phyloP scores from a whole-genome alignment of 1,139 yeast genomes.

The Zhuliangozyma blackwelliae region DNA sequence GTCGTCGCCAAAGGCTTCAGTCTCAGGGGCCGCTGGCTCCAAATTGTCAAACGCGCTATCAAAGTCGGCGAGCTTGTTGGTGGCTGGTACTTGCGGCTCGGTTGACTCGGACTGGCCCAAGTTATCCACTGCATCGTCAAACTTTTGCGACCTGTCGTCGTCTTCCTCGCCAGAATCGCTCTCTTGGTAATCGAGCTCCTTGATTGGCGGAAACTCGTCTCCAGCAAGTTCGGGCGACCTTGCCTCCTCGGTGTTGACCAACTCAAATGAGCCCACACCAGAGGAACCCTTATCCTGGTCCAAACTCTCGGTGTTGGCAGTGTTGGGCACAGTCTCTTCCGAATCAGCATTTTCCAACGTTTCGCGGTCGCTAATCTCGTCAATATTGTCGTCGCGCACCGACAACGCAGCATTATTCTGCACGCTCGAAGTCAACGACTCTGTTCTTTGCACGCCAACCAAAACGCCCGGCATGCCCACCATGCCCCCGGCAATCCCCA shows the following conservation, averaged over 20 bases:
- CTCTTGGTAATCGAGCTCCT: slow-evolving; percentile 59
- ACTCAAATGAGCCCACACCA: slow-evolving; percentile 49
- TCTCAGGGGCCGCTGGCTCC: slow-evolving; percentile 34
- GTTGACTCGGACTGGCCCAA: slow-evolving; percentile 13
- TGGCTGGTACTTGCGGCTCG: slow-evolving; percentile 4
- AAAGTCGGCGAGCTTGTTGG: slow-evolving; percentile 22
- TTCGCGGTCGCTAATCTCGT: slow-evolving; percentile 58
- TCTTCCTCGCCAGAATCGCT: slow-evolving; percentile 40
- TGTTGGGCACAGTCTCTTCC: slow-evolving; percentile 15
- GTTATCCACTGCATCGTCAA: slow-evolving; percentile 41
- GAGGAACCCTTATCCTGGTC: slow-evolving; percentile 41
- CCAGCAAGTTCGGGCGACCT: slow-evolving; percentile 11
- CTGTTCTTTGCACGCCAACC: slow-evolving; percentile 54
- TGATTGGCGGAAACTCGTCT: slow-evolving; percentile 69
- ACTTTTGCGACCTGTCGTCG: slow-evolving; percentile 24
- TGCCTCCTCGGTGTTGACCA: slow-evolving; percentile 49
- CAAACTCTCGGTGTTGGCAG: slow-evolving; percentile 17
- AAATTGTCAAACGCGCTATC: slow-evolving; percentile 38
- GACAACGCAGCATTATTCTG: slow-evolving; percentile 90
- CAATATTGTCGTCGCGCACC: slow-evolving; percentile 68
- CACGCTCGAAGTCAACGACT: slow-evolving; percentile 83
- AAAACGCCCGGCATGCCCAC: slow-evolving; percentile 47
- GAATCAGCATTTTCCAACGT: slow-evolving; percentile 39
- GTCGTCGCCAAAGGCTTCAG: slow-evolving; percentile 16
- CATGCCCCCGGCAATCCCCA: slow-evolving; percentile 38